Conservation (phyloP, 1,284 basidiomycete genomes). For the Moesziomyces sp. region DNA sequence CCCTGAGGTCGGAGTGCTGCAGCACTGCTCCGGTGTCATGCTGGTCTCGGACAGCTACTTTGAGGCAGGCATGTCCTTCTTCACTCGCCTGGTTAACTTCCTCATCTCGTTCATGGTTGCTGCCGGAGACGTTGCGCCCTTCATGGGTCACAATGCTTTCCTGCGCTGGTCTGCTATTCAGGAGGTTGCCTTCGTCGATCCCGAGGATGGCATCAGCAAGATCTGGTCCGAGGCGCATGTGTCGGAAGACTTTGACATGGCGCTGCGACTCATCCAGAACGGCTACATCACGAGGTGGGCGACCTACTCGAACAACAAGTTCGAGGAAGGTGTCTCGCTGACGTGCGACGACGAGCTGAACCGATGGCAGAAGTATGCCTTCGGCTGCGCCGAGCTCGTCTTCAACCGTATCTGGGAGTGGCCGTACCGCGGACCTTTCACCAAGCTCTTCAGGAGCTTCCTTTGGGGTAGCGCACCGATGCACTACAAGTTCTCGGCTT, state of each 20-base stretch:
- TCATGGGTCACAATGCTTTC: slow-evolving; percentile 89
- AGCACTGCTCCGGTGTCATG: slow-evolving; percentile 84
- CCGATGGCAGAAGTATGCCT: slow-evolving; percentile 87
- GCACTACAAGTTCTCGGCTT: slow-evolving; percentile 81
- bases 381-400: slow-evolving; percentile 72
- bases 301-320: slow-evolving; percentile 80
- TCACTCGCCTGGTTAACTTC: slow-evolving; percentile 68
- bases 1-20: slow-evolving; percentile 82
- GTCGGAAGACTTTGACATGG: slow-evolving; percentile 83
- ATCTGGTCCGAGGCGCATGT: slow-evolving; percentile 85
- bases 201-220: slow-evolving; percentile 75
- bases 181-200: slow-evolving; percentile 79
- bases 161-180: slow-evolving; percentile 85
- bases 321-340: slow-evolving; percentile 87
- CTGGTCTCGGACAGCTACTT: slow-evolving; percentile 86
- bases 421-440: slow-evolving; percentile 80
- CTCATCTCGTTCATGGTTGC: slow-evolving; percentile 70
- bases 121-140: slow-evolving; percentile 72
- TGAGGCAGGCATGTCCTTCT: slow-evolving; percentile 84
- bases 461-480: slow-evolving; percentile 71
- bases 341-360: slow-evolving; percentile 80
- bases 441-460: slow-evolving; percentile 79
- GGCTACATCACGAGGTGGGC: slow-evolving; percentile 84
- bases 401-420: slow-evolving; percentile 72
- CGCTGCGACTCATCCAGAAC: slow-evolving; percentile 69